Percentiles rank a stretch among this genome's conserved stretches.
Conservation (phyloP, 176 grass and related monocot genomes). For the Alloteropsis semialata region DNA sequence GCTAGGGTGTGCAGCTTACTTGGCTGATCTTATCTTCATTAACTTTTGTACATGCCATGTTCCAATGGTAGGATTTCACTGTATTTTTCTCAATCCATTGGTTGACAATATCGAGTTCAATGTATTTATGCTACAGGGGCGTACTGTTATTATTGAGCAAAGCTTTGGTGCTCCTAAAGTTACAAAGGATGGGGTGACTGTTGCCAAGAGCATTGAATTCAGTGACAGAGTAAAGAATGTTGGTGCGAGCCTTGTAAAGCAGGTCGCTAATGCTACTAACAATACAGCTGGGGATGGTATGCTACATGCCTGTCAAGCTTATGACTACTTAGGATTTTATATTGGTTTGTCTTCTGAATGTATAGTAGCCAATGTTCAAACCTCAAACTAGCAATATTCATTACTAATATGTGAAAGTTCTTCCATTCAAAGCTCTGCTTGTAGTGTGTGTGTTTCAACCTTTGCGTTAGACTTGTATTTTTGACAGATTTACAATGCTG, state of each 20-base stretch:
- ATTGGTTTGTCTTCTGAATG: background rate
- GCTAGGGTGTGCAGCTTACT: background rate
- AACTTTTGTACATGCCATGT: background rate
- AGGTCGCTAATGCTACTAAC: constrained; percentile 95
- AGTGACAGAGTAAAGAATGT: constrained; percentile 88
- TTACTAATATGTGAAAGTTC: background rate
- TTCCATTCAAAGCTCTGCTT: background rate
- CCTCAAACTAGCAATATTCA: background rate
- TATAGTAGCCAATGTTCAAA: background rate
- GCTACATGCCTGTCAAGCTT: background rate
- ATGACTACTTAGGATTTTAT: background rate
- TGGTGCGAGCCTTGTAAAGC: constrained; percentile 95
- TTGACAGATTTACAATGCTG: background rate
- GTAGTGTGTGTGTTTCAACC: background rate
- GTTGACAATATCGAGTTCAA: background rate
- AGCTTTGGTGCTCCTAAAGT: constrained; percentile 96
- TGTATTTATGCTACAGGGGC: constrained; percentile 49
- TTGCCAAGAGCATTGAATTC: constrained; percentile 98
- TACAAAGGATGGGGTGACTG: constrained; percentile 93
- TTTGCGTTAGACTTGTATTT: constrained; percentile 5
- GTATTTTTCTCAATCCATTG: background rate
- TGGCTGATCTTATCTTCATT: background rate
- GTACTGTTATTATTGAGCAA: constrained; percentile 93
- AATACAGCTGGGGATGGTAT: constrained; percentile 93
- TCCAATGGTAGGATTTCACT: background rate